Percentiles rank a stretch among this genome's conserved stretches.
Conservation (phyloP, 202 grass and related monocot species). For the Sporobolus alterniflorus region DNA sequence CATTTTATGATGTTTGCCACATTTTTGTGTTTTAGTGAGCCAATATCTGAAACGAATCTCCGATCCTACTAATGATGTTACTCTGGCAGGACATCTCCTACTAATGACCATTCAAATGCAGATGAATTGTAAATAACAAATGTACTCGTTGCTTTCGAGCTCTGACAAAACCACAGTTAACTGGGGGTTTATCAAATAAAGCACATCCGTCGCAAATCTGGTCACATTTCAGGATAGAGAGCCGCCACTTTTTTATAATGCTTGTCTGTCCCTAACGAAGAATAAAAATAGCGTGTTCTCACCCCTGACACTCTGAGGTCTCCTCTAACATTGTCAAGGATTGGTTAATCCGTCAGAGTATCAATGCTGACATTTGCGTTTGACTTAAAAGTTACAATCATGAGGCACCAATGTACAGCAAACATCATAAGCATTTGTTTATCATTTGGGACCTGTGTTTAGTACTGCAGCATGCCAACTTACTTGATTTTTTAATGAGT, state of each 20-base stretch:
- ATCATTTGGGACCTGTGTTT: neutral
- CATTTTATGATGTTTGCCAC: neutral
- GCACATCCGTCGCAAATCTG: neutral
- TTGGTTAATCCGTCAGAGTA: slow-evolving; percentile 47
- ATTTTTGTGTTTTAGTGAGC: neutral
- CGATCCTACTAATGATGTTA: no score
- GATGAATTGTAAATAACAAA: neutral
- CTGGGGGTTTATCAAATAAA: neutral
- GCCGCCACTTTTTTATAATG: neutral
- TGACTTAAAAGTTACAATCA: slow-evolving; percentile 30
- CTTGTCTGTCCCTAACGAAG: neutral
- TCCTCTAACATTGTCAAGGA: slow-evolving; percentile 37
- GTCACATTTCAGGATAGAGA: slow-evolving; percentile 7
- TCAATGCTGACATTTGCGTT: slow-evolving; percentile 30
- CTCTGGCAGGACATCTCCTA: no score
- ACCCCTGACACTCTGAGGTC: neutral
- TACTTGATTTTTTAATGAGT: neutral
- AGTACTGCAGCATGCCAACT: neutral
- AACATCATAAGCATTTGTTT: neutral
- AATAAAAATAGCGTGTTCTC: neutral
- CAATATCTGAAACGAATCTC: neutral
- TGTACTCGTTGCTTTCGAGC: neutral
- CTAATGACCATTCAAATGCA: neutral
- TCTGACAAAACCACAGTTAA: slow-evolving; percentile 17
- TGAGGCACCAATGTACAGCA: neutral